phyloP scores from a whole-genome alignment of 2,329 filamentous ascomycete species.

The Colletotrichum sp. region DNA sequence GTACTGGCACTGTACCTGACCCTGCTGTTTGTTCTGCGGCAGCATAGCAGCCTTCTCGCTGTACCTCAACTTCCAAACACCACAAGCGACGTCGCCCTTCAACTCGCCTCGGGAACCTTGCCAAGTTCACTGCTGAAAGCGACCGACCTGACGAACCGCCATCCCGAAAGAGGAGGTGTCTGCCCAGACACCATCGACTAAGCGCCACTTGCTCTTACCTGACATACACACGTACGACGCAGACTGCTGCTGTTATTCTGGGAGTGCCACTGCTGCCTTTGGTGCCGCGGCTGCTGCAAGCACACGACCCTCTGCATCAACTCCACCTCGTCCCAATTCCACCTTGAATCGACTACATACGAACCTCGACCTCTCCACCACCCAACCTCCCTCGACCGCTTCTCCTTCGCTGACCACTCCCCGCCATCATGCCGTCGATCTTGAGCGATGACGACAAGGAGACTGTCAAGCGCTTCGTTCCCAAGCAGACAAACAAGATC shows the following conservation, averaged over 20 bases:
- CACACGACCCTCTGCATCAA: constrained; percentile 12
- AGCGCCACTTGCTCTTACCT: constrained; percentile 17
- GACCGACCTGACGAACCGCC: constrained; percentile 10
- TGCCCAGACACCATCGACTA: constrained; percentile 8
- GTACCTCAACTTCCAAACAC: not conserved
- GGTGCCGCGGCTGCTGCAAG: constrained; percentile 14
- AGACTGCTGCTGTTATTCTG: constrained; percentile 4
- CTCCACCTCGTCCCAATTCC: constrained; percentile 20
- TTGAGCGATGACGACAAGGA: constrained; percentile 94
- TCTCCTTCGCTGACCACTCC: not conserved
- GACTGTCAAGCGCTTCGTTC: constrained; percentile 92
- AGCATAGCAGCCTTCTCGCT: not conserved
- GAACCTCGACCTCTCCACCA: constrained; percentile 4
- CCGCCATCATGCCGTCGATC: constrained; percentile 64
- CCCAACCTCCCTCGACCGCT: not conserved
- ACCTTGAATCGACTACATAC: constrained; percentile 18
- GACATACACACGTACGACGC: constrained; percentile 12
- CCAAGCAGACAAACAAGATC: constrained; percentile 96
- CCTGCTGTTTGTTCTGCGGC: not conserved
- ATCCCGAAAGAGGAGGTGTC: constrained; percentile 20
- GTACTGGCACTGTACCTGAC: not conserved
- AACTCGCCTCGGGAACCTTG: not conserved
- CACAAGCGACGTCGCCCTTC: not conserved
- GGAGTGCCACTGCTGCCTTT: not conserved
- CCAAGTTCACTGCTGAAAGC: constrained; percentile 15